A percentile compares a stretch with the other conserved stretches of the same genome.
phyloP scores from a whole-genome alignment of 139 green algal species.

The Chlamydomonas sp. region DNA sequence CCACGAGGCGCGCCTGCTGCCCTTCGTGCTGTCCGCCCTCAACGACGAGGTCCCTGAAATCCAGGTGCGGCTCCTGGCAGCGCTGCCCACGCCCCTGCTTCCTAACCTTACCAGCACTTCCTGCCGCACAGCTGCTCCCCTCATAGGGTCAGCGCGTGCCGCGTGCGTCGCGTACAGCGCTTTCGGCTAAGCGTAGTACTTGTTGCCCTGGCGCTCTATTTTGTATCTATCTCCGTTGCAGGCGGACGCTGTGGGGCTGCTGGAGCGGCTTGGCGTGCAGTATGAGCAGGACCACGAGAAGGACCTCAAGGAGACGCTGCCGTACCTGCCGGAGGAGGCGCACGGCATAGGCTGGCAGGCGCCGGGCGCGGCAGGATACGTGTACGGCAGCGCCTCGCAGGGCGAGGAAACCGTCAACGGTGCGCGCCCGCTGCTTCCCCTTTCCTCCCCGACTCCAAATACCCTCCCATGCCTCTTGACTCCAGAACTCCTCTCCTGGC shows the following conservation, averaged over 20 bases:
- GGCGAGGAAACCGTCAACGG: conserved; percentile 12
- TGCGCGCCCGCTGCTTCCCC: not conserved
- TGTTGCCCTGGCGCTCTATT: no score
- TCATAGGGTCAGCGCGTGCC: not conserved
- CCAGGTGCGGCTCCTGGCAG: conserved; percentile 1
- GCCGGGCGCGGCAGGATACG: conserved; percentile 2
- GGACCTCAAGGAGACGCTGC: conserved; percentile 56
- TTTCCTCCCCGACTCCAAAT: no score
- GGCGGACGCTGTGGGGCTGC: conserved; percentile 44
- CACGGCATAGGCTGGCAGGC: conserved; percentile 51
- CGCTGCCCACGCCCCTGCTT: not conserved
- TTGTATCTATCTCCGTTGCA: not conserved
- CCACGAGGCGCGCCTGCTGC: conserved; percentile 77
- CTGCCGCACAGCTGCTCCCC: no score
- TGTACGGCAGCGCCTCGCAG: conserved; percentile 3
- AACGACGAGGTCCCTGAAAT: conserved; percentile 62
- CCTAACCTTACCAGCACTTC: not conserved
- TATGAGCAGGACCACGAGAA: conserved; percentile 64
- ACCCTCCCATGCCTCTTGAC: no score
- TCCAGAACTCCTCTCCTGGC: not conserved
- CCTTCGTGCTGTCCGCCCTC: conserved; percentile 71
- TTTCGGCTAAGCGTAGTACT: no score
- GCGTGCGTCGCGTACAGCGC: not conserved
- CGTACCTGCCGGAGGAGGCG: conserved; percentile 64
- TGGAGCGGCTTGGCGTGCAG: conserved; percentile 58